Conservation (phyloP, 192 early-diverging fungal species). For the Coemansia sp. region DNA sequence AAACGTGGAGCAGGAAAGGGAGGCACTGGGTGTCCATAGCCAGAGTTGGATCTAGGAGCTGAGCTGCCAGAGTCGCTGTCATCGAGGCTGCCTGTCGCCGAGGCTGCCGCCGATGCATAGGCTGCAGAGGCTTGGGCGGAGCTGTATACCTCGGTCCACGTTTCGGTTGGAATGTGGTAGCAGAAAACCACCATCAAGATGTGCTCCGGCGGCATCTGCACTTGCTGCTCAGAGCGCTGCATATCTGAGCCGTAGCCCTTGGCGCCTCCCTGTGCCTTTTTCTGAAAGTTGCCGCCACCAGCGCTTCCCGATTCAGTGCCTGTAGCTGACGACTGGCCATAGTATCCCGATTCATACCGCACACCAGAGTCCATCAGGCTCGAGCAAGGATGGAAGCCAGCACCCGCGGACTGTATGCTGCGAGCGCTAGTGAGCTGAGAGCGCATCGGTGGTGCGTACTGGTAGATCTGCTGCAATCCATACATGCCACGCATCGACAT, state of each 20-base stretch:
- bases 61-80: slow-evolving; percentile 2
- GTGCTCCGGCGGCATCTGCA: slow-evolving; percentile 14
- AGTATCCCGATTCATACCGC: slow-evolving; percentile 8
- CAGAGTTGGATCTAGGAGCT: not conserved
- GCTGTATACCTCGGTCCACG: slow-evolving; percentile 48
- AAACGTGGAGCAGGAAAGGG: slow-evolving; percentile 77
- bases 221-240: not conserved
- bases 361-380: slow-evolving; percentile 24
- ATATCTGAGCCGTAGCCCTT: not conserved
- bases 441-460: slow-evolving; percentile 3
- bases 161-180: slow-evolving; percentile 53
- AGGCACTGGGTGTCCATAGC: slow-evolving; percentile 10
- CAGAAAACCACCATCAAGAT: slow-evolving; percentile 41
- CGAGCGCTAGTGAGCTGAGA: slow-evolving; percentile 10
- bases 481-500: slow-evolving; percentile 16
- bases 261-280: not conserved
- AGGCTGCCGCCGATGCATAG: slow-evolving; percentile 46
- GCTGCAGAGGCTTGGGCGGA: slow-evolving; percentile 19
- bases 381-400: slow-evolving; percentile 33
- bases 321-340: not conserved
- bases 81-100: slow-evolving; percentile 13
- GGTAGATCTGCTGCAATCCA: slow-evolving; percentile 3
- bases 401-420: slow-evolving; percentile 14
- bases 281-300: not conserved
- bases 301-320: not conserved